Conservation (phyloP, 106 monocot genomes). For the Vanilla planifolia region DNA sequence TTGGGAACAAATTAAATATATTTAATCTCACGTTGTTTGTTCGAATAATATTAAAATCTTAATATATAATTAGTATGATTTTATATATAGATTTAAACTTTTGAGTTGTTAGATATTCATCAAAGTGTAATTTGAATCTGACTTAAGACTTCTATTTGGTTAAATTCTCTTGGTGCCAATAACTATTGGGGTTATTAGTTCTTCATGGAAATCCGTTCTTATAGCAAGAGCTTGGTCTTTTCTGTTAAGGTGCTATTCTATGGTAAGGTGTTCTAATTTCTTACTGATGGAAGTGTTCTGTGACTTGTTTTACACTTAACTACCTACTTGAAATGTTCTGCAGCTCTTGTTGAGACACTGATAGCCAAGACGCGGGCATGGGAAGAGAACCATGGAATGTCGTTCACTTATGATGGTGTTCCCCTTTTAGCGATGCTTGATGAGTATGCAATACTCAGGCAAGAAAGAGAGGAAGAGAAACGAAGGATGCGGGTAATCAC, state of each 20-base stretch:
- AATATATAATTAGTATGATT: too few relatives aligned
- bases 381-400: conserved; percentile 69
- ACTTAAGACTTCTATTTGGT: too few relatives aligned
- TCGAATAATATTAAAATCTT: too few relatives aligned
- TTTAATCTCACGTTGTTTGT: too few relatives aligned
- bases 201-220: conserved; percentile 2
- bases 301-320: not conserved
- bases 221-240: not conserved
- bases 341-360: conserved; percentile 93
- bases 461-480: conserved; percentile 94
- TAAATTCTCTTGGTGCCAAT: too few relatives aligned
- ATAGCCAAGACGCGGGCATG: conserved; percentile 72
- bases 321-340: not conserved
- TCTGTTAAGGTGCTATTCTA: not conserved
- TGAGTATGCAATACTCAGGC: conserved; percentile 89
- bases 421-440: conserved; percentile 97
- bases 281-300: too few relatives aligned
- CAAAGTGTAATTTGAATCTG: too few relatives aligned
- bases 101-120: too few relatives aligned
- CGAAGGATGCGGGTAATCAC: conserved; percentile 62
- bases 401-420: conserved; percentile 92
- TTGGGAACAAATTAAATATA: too few relatives aligned
- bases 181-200: not conserved
- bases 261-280: not conserved
- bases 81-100: too few relatives aligned